These are phyloP conservation scores for Metschnikowia henanensis DNA, from an alignment of 805 yeast genomes.

Conservation along the genomic window DNA sequence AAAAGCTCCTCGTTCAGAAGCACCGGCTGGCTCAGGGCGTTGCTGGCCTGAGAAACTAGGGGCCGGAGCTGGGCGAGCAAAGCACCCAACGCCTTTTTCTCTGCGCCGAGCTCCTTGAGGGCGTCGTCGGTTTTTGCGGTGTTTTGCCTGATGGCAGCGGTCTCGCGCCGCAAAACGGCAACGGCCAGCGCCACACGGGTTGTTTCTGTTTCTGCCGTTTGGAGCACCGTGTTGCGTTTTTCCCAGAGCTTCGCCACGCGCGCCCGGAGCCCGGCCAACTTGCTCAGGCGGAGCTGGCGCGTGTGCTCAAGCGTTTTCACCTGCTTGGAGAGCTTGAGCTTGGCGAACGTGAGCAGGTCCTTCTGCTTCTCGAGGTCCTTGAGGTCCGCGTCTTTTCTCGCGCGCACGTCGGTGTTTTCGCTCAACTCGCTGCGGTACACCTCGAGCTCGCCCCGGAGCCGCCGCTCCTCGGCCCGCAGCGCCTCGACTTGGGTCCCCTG, in stretches of 20 bases:
- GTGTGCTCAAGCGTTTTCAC: conserved; percentile 16
- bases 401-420: conserved; percentile 31
- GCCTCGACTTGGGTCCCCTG: background rate
- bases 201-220: conserved; percentile 10
- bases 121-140: conserved; percentile 29
- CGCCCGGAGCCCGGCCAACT: conserved; percentile 15
- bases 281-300: conserved; percentile 9
- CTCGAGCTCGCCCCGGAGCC: conserved; percentile 7
- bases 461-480: conserved; percentile 14
- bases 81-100: conserved; percentile 23
- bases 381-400: conserved; percentile 31
- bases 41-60: background rate
- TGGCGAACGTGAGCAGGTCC: conserved; percentile 33
- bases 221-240: conserved; percentile 10
- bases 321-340: conserved; percentile 29
- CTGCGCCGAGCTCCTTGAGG: conserved; percentile 21
- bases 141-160: conserved; percentile 20
- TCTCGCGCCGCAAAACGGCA: conserved; percentile 13
- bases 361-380: conserved; percentile 32
- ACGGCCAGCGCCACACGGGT: conserved; percentile 5
- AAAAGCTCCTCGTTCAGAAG: no score
- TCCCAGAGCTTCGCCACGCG: conserved; percentile 13
- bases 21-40: background rate
- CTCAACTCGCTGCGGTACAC: conserved; percentile 37
- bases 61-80: background rate